These are phyloP conservation scores for Phalaenopsis hybrid DNA, from an alignment of 116 monocot species.

Conservation along the genomic window DNA sequence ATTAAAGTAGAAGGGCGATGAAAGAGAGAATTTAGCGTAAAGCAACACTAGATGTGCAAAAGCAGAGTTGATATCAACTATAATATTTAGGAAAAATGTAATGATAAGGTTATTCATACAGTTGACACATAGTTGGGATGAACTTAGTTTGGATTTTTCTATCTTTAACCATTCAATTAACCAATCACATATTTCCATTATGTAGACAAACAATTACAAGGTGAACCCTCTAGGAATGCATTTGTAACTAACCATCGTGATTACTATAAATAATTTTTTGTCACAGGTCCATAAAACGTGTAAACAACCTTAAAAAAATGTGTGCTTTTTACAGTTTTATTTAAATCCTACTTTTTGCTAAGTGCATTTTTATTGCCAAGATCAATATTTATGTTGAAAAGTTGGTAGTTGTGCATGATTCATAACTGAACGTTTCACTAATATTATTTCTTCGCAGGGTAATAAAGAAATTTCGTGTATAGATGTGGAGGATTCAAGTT, in stretches of 20 bases:
- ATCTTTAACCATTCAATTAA: background rate
- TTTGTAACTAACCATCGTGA: background rate
- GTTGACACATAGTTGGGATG: background rate
- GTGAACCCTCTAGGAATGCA: background rate
- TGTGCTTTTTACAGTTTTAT: background rate
- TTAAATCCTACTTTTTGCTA: background rate
- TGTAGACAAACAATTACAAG: background rate
- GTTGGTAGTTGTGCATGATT: background rate
- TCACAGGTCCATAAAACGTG: background rate
- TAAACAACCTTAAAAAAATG: background rate
- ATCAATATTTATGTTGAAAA: background rate
- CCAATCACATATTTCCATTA: no score
- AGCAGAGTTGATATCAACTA: no score
- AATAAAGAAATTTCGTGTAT: slow-evolving; percentile 14
- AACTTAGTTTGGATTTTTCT: background rate
- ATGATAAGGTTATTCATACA: background rate
- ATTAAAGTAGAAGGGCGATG: background rate
- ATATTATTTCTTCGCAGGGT: slow-evolving; percentile 16
- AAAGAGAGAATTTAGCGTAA: background rate
- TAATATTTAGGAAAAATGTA: no score
- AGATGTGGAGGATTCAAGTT: slow-evolving; percentile 23
- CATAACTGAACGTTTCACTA: background rate
- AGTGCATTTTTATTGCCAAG: background rate
- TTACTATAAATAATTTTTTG: background rate
- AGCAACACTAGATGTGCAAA: no score